Conservation (phyloP, 2,329 filamentous ascomycete genomes). For the Aureobasidium mangrovei region DNA sequence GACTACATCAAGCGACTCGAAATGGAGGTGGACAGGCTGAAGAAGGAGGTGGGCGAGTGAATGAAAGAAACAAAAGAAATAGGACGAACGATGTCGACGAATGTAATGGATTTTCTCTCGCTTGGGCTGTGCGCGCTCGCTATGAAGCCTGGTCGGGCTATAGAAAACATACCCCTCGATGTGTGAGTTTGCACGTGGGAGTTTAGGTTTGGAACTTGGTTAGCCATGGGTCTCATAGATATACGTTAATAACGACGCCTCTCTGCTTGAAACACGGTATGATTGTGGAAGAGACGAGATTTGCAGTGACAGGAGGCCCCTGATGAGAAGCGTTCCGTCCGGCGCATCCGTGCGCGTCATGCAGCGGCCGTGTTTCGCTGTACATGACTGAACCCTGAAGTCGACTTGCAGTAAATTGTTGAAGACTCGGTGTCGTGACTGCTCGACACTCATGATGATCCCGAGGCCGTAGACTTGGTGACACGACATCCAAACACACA, state of each 20-base stretch:
- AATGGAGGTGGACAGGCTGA: slow-evolving; percentile 22
- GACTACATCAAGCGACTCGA: slow-evolving; percentile 26
- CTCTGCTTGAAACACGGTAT: background rate
- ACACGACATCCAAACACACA: background rate
- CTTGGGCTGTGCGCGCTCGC: background rate
- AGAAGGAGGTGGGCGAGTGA: slow-evolving; percentile 19
- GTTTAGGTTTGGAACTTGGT: background rate
- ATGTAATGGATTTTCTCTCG: background rate
- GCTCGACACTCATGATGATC: background rate
- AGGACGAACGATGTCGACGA: background rate
- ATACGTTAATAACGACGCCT: background rate
- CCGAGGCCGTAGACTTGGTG: background rate
- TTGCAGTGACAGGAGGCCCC: background rate
- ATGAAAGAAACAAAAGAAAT: background rate
- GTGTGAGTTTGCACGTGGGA: background rate
- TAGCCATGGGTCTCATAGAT: background rate
- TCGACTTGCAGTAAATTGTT: background rate
- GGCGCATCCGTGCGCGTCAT: background rate
- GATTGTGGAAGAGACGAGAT: background rate
- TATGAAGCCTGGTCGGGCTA: background rate
- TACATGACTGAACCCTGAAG: background rate
- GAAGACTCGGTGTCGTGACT: background rate
- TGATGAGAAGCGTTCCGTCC: background rate
- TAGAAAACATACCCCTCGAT: background rate
- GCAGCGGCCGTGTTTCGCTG: background rate